Percentiles rank a stretch among this genome's conserved stretches.
Evolutionary conservation across 2,329 filamentous ascomycete genomes (phyloP).

Genomic region (Knufia fluminis): DNA sequence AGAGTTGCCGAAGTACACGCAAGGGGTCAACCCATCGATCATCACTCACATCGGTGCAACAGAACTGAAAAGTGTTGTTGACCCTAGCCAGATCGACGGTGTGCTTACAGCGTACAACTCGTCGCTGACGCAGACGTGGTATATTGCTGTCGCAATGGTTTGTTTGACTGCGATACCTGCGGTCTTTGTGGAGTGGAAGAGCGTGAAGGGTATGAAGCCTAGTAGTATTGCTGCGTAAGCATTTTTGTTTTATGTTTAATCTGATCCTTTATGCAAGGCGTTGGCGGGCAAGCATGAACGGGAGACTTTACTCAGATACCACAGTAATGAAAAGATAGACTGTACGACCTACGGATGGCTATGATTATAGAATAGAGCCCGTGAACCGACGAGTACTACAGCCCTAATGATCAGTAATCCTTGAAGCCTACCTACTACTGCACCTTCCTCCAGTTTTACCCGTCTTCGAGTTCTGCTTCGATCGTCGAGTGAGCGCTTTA

Average conservation of each 20-base stretch:
- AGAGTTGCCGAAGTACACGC: conserved; percentile 30
- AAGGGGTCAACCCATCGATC: conserved; percentile 23
- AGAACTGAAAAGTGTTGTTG: conserved; percentile 26
- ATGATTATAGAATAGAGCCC: background rate
- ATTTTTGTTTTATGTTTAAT: background rate
- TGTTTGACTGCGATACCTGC: conserved; percentile 28
- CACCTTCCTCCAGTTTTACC: too few relatives aligned
- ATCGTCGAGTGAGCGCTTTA: too few relatives aligned
- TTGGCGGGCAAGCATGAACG: background rate
- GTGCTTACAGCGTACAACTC: conserved; percentile 31
- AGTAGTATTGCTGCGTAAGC: conserved; percentile 17
- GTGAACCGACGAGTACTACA: background rate
- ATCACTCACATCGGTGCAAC: conserved; percentile 32
- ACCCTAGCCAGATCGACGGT: conserved; percentile 21
- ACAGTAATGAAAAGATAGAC: conserved; percentile 1
- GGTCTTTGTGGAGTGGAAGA: conserved; percentile 33
- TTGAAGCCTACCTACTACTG: too few relatives aligned
- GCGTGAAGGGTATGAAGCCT: conserved; percentile 28
- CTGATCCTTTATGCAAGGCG: conserved; percentile 5
- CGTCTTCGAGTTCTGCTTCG: too few relatives aligned
- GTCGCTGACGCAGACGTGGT: conserved; percentile 31
- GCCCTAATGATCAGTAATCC: too few relatives aligned
- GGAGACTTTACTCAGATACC: background rate
- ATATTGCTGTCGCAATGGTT: conserved; percentile 31
- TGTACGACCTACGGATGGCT: background rate